A percentile compares a stretch with the other conserved stretches of the same genome.
Conservation (phyloP, 139 green algal species). For the Micractinium conductrix region DNA sequence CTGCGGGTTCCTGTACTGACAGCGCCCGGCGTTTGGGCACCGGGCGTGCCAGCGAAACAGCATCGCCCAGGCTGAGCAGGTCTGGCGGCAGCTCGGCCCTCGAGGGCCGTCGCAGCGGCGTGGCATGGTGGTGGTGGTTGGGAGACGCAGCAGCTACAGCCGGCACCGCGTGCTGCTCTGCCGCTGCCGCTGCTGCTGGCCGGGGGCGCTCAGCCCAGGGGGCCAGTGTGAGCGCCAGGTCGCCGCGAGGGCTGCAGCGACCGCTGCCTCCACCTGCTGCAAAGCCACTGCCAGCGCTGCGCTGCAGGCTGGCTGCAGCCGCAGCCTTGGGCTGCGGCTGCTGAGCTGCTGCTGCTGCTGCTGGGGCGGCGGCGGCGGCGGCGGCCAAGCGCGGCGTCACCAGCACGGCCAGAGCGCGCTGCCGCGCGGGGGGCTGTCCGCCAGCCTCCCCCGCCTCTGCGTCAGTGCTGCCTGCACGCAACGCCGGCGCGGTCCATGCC, state of each 20-base stretch:
- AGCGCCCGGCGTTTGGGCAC: not conserved
- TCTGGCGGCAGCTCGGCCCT: constrained; percentile 3
- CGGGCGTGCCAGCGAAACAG: not conserved
- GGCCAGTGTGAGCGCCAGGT: not conserved
- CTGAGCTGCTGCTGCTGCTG: not conserved
- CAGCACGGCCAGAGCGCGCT: not conserved
- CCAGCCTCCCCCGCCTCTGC: not conserved
- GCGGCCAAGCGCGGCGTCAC: not conserved
- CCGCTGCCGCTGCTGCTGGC: not conserved
- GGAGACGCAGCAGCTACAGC: not conserved
- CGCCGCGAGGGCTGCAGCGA: too few relatives aligned
- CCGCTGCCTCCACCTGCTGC: not conserved
- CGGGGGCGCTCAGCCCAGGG: constrained; percentile 21
- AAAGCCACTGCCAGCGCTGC: not conserved
- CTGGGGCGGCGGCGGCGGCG: not conserved
- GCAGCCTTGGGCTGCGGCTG: not conserved
- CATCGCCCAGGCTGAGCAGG: constrained; percentile 23
- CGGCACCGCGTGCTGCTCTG: not conserved
- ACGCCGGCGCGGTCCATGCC: not conserved
- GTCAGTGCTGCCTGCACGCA: not conserved
- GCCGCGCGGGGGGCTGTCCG: not conserved
- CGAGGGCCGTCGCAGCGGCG: not conserved
- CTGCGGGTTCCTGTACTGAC: not conserved
- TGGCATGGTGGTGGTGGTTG: not conserved
- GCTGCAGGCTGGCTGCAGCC: not conserved